These are phyloP conservation scores for Nicotiana attenuata DNA, from an alignment of 257 asterid genomes.

Conservation along the genomic window DNA sequence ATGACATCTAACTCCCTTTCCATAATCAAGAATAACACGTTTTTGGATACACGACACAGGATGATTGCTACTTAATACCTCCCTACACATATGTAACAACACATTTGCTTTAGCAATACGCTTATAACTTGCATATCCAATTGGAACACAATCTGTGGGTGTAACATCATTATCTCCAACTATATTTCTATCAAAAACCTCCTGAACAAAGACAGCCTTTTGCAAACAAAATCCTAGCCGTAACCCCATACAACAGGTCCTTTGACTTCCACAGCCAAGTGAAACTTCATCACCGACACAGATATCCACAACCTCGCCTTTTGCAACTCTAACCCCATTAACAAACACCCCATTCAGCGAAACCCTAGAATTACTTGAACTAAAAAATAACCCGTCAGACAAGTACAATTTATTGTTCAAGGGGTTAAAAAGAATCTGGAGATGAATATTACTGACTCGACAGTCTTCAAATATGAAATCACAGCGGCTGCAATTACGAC, in stretches of 20 bases:
- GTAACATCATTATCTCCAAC: constrained; percentile 15
- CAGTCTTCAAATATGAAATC: constrained; percentile 50
- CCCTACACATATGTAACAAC: constrained; percentile 59
- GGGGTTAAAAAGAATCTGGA: constrained; percentile 58
- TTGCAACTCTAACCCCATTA: constrained; percentile 44
- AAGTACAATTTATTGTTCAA: constrained; percentile 41
- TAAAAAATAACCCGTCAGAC: constrained; percentile 52
- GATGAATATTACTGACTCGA: constrained; percentile 63
- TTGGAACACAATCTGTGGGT: constrained; percentile 8
- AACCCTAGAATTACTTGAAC: constrained; percentile 33
- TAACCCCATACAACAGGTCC: constrained; percentile 26
- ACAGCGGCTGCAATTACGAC: constrained; percentile 46
- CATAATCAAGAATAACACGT: constrained; percentile 20
- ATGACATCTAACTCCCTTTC: constrained; percentile 16
- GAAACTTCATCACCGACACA: constrained; percentile 63
- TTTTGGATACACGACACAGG: constrained; percentile 51
- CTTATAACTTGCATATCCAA: constrained; percentile 18
- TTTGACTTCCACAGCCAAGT: constrained; percentile 42
- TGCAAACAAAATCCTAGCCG: constrained; percentile 58
- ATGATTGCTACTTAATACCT: constrained; percentile 57
- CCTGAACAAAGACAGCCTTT: constrained; percentile 45
- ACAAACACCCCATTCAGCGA: constrained; percentile 71
- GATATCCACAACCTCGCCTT: constrained; percentile 45
- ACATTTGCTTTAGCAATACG: constrained; percentile 31
- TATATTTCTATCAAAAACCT: constrained; percentile 36